Conservation (phyloP, 1,139 yeast genomes). For the Kurtzmaniella quercitrusa region DNA sequence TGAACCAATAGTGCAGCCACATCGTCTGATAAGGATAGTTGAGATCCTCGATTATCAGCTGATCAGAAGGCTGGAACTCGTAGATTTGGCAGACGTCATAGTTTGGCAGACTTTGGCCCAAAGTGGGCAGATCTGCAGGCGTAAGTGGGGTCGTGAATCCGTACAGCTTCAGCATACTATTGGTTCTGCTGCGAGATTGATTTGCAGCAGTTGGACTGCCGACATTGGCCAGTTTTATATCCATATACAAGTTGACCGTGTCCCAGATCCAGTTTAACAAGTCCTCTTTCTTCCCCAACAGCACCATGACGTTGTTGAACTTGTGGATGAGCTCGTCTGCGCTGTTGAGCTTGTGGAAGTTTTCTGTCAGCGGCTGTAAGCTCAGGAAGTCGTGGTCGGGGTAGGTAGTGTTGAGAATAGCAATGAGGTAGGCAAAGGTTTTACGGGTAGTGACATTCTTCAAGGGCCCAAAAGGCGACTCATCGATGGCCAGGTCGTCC, state of each 20-base stretch:
- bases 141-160: constrained; percentile 3
- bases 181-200: constrained; percentile 8
- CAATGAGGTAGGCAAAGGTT: constrained; percentile 86
- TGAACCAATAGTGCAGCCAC: constrained; percentile 93
- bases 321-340: constrained; percentile 61
- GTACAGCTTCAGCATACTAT: constrained; percentile 3
- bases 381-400: constrained; percentile 94
- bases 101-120: neutral
- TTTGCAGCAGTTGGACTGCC: constrained; percentile 23
- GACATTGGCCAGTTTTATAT: constrained; percentile 41
- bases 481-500: constrained; percentile 32
- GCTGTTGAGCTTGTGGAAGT: constrained; percentile 37
- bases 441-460: constrained; percentile 79
- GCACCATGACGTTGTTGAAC: constrained; percentile 74
- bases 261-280: constrained; percentile 78
- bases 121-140: constrained; percentile 7
- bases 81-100: constrained; percentile 55
- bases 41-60: constrained; percentile 64
- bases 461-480: constrained; percentile 92
- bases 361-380: constrained; percentile 82
- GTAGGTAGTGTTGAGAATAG: constrained; percentile 84
- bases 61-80: constrained; percentile 75
- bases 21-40: constrained; percentile 68
- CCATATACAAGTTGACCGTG: constrained; percentile 78
- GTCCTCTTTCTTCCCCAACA: constrained; percentile 63